A percentile compares a stretch with the other conserved stretches of the same genome.
Evolutionary conservation across 169 alveolate species (phyloP).

Genomic region (Plasmodium relictum): DNA sequence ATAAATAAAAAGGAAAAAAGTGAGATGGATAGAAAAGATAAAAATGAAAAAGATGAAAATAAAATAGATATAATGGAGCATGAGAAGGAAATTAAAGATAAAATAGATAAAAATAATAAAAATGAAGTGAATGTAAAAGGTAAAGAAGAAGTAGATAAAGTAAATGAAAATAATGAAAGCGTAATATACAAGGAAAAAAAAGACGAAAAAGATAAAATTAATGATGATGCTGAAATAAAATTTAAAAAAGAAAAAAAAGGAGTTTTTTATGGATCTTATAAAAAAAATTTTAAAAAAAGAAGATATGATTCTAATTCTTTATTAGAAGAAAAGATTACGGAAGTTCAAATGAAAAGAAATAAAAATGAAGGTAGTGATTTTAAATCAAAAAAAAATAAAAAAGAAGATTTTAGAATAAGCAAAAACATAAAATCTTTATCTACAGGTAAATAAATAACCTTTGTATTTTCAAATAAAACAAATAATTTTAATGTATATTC

Average conservation of each 20-base stretch:
- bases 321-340: conserved; percentile 26
- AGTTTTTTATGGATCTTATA: conserved; percentile 54
- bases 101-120: background rate
- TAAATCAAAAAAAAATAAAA: conserved; percentile 19
- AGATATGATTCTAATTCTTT: conserved; percentile 42
- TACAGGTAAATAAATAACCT: conserved; percentile 5
- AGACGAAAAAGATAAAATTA: conserved; percentile 27
- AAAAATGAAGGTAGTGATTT: conserved; percentile 39
- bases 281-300: conserved; percentile 55
- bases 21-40: background rate
- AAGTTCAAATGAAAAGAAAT: conserved; percentile 47
- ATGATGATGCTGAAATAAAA: conserved; percentile 18
- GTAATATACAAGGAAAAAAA: background rate
- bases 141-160: background rate
- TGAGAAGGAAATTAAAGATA: background rate
- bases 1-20: background rate
- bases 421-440: conserved; percentile 2
- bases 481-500: too few species aligned
- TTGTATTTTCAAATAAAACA: too few species aligned
- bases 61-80: background rate
- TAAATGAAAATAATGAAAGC: background rate
- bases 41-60: background rate
- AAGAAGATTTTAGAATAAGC: background rate
- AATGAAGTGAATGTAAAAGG: background rate
- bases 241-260: conserved; percentile 48